These are phyloP conservation scores for Trifolium subterraneum DNA, from an alignment of 306 rosid genomes.

Conservation along the genomic window DNA sequence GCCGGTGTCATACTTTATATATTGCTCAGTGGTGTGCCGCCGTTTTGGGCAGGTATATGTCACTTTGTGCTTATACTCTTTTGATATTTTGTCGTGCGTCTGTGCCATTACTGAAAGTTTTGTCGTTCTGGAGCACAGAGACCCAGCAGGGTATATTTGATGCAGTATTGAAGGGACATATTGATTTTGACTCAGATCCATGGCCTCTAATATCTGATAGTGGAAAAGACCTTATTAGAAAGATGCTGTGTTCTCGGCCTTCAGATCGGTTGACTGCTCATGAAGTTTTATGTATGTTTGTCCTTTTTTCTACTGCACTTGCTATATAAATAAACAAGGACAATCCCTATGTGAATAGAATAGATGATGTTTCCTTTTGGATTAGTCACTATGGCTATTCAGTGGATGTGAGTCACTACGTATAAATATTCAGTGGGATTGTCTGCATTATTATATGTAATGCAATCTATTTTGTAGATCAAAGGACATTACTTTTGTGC, in stretches of 20 bases:
- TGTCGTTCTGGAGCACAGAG: conserved; percentile 65
- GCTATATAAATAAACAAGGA: conserved; percentile 28
- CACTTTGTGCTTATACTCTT: conserved; percentile 28
- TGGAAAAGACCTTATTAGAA: conserved; percentile 81
- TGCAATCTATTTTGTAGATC: conserved; percentile 26
- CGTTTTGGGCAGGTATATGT: conserved; percentile 90
- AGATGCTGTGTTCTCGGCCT: conserved; percentile 85
- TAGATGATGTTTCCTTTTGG: conserved; percentile 29
- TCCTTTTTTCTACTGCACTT: conserved; percentile 37
- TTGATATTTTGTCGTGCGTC: conserved; percentile 31
- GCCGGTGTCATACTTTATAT: conserved; percentile 93
- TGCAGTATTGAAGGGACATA: conserved; percentile 91
- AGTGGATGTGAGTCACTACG: conserved; percentile 33
- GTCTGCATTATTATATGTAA: conserved; percentile 20
- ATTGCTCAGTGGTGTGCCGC: conserved; percentile 92
- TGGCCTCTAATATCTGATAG: conserved; percentile 92
- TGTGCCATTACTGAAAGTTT: conserved; percentile 43
- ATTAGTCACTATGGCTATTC: conserved; percentile 14
- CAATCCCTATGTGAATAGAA: conserved; percentile 28
- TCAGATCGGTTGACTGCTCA: conserved; percentile 86
- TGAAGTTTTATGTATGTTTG: conserved; percentile 84
- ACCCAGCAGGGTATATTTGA: conserved; percentile 98
- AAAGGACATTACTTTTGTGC: conserved; percentile 39
- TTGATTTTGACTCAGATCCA: conserved; percentile 93
- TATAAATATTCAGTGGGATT: conserved; percentile 33